Percentiles rank a stretch among this genome's conserved stretches.
These are phyloP conservation scores for Silene vulgaris DNA, from an alignment of 179 eudicot species.

Conservation along the genomic window DNA sequence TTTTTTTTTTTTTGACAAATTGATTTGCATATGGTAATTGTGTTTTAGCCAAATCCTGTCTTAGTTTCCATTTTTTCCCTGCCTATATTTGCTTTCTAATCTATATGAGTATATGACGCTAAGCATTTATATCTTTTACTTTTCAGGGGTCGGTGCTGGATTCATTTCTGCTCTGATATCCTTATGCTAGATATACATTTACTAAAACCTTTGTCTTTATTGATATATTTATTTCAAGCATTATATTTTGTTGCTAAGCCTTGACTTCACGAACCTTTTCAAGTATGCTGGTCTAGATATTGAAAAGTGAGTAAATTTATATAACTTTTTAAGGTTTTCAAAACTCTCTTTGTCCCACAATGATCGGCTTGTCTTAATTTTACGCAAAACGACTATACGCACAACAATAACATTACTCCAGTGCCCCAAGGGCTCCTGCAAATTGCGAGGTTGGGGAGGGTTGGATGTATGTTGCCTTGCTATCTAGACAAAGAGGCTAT, in stretches of 20 bases:
- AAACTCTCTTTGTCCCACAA: background rate
- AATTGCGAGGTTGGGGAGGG: no score
- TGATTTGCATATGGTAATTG: background rate
- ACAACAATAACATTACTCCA: background rate
- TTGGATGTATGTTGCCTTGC: no score
- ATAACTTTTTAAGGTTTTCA: conserved; percentile 6
- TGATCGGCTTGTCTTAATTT: background rate
- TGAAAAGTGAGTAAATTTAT: conserved; percentile 62
- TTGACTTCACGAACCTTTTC: conserved; percentile 84
- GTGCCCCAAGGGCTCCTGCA: no score
- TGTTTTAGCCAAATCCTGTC: background rate
- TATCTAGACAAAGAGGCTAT: no score
- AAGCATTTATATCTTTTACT: conserved; percentile 26
- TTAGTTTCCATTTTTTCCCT: background rate
- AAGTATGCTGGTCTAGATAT: conserved; percentile 99
- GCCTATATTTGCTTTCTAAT: background rate
- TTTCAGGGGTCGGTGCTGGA: conserved; percentile 96
- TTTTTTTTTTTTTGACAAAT: background rate
- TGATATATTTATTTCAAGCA: conserved; percentile 14
- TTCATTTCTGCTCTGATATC: conserved; percentile 96
- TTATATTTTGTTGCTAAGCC: conserved; percentile 36
- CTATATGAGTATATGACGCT: conserved; percentile 8
- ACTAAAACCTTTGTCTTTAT: conserved; percentile 7
- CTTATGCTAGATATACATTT: conserved; percentile 34
- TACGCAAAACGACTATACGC: background rate